Base-by-base conservation (phyloP, 2,329 filamentous ascomycete species). In the Podosphaera fusca region DNA sequence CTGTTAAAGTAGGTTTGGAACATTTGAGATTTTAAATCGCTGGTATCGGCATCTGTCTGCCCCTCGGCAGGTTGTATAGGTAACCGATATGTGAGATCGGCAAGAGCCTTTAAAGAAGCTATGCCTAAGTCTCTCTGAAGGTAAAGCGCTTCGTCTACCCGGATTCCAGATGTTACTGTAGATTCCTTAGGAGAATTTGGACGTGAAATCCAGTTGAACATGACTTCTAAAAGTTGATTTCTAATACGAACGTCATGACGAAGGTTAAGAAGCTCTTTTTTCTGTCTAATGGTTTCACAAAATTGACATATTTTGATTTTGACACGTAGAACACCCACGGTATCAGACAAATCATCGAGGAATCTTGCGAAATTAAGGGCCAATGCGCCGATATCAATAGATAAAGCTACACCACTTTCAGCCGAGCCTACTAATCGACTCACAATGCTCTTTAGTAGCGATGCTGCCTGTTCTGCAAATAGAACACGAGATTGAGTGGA, bases 1-100 rank as follows among this genome's bases (percentile, higher is more conserved):
- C 80, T 73, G 60, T 82, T 84, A 68, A 85, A 84, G 65, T 85
- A 85, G 5, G 76, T 79, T 60, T 82, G 79, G 63, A 85, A 85
- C 76, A 84, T 80, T 63, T 84, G 78, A 0, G 79, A 81, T 64
- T 84, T 84, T 56, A 81, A 73, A 66, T 84, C 81, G 61, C 79
- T 82, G 56, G 78, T 80, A 50, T 80, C 78, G 1, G 78, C 80
- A 67, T 85, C 81, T 10, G 74, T 79, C 61, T 82, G 79, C 4
- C 77, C 78, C 56, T 84, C 81, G 1, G 75, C 75, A 1, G 81
- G 79, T 61, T 84, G 81, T 12, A 85, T 69, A 14, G 81, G 81
- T 3, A 85, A 70, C 9, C 81, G 77, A 64, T 79, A 82, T 0
- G 81, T 82, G 33, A 85, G 71, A 61, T 80, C 79, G 3, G 80